Percentiles rank a stretch among this genome's conserved stretches.
phyloP scores from a whole-genome alignment of 805 yeast genomes.

The Suhomyces xylopsoci region DNA sequence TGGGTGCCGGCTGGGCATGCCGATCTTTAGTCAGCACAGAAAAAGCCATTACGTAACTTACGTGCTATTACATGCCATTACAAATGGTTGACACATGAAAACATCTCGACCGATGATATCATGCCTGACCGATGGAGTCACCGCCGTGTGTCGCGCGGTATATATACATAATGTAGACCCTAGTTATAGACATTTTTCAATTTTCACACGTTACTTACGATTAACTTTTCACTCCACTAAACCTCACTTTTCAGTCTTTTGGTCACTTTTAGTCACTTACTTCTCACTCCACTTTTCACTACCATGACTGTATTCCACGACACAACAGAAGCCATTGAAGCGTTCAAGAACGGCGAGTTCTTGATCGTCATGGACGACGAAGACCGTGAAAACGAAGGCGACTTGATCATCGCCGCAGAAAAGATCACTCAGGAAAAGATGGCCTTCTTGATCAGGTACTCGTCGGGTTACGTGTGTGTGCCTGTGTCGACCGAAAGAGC shows the following conservation, averaged over 20 bases:
- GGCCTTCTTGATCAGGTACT: slow-evolving; percentile 89
- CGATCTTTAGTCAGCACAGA: neutral
- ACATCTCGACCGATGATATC: neutral
- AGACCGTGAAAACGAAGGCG: slow-evolving; percentile 96
- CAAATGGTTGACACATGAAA: neutral
- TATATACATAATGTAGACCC: no score
- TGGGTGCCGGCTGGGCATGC: neutral
- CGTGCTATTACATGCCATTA: neutral
- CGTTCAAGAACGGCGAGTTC: slow-evolving; percentile 64
- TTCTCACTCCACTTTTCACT: neutral
- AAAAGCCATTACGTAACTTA: neutral
- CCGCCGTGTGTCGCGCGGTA: neutral
- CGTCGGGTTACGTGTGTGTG: slow-evolving; percentile 91
- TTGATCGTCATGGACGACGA: slow-evolving; percentile 97
- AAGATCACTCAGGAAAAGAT: slow-evolving; percentile 73
- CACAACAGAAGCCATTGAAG: slow-evolving; percentile 13
- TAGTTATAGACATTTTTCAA: no score
- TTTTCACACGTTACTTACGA: no score
- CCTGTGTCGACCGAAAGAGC: slow-evolving; percentile 80
- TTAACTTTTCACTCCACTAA: no score
- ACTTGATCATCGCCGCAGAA: slow-evolving; percentile 89
- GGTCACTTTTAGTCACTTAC: no score
- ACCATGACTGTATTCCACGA: neutral
- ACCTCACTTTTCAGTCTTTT: no score
- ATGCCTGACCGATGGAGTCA: neutral